Conservation (phyloP, 73 alveolate genomes). For the Paramecium caudatum region DNA sequence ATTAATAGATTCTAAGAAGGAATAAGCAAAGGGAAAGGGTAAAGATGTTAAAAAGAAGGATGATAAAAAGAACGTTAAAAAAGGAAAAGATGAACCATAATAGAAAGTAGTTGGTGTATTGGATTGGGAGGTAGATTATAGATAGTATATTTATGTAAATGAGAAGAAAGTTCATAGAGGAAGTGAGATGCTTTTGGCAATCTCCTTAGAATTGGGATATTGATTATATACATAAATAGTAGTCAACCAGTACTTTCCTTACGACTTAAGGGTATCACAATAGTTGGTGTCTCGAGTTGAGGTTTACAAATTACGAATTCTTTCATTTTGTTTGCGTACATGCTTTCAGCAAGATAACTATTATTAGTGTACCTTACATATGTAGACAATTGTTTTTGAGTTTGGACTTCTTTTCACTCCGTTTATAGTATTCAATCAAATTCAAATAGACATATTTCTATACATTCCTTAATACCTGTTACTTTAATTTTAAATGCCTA, state of each 20-base stretch:
- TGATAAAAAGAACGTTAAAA: constrained; percentile 41
- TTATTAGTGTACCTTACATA: neutral
- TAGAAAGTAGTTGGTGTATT: constrained; percentile 22
- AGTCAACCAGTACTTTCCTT: neutral
- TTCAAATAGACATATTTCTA: constrained; percentile 61
- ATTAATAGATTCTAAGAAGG: constrained; percentile 15
- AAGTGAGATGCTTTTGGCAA: neutral
- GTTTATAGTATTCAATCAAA: constrained; percentile 7
- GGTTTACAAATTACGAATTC: neutral
- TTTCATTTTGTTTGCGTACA: neutral
- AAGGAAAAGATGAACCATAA: constrained; percentile 54
- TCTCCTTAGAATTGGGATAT: constrained; percentile 44
- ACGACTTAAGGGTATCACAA: neutral
- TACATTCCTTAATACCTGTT: constrained; percentile 24
- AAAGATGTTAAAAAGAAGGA: constrained; percentile 57
- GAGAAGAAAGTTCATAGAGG: constrained; percentile 48
- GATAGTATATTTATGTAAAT: constrained; percentile 58
- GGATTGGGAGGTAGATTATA: constrained; percentile 29
- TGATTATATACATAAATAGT: constrained; percentile 15
- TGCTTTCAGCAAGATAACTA: neutral
- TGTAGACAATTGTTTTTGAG: constrained; percentile 6
- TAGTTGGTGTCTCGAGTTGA: neutral
- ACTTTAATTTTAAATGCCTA: constrained; percentile 27
- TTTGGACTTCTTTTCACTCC: neutral
- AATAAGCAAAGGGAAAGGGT: constrained; percentile 39